These are phyloP conservation scores for Backusella australiensis DNA, from an alignment of 192 early-diverging fungal genomes.

Conservation along the genomic window DNA sequence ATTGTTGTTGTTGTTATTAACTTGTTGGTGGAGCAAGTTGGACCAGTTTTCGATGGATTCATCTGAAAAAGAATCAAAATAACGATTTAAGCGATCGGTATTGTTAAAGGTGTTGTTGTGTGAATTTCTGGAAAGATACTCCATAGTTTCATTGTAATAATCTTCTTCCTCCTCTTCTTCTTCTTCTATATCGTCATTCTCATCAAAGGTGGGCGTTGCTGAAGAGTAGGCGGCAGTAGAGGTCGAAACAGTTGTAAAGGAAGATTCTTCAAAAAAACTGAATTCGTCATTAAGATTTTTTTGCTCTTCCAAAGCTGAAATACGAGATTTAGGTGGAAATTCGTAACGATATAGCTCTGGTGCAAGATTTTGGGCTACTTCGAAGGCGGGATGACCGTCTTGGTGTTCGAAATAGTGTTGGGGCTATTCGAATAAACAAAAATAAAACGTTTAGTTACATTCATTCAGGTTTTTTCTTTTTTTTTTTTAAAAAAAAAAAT, in stretches of 20 bases:
- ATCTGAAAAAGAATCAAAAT: slow-evolving; percentile 11
- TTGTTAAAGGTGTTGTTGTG: not conserved
- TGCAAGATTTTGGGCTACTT: slow-evolving; percentile 27
- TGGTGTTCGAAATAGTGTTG: not conserved
- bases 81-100: slow-evolving; percentile 1
- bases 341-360: slow-evolving; percentile 29
- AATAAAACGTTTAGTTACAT: not conserved
- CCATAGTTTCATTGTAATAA: not conserved
- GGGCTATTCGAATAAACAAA: not conserved
- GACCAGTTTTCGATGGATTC: not conserved
- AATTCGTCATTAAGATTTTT: slow-evolving; percentile 9
- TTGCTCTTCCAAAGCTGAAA: not conserved
- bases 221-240: slow-evolving; percentile 8
- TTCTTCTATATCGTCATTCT: slow-evolving; percentile 1
- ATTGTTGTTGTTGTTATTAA: not conserved
- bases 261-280: slow-evolving; percentile 19
- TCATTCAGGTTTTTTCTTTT: not conserved
- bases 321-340: slow-evolving; percentile 26
- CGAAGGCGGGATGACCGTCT: slow-evolving; percentile 4
- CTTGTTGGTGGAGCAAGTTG: not conserved
- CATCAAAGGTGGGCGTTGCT: not conserved
- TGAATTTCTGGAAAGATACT: not conserved
- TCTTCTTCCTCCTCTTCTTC: not conserved
- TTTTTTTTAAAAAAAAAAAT: not conserved
- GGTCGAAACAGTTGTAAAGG: slow-evolving; percentile 11